Conservation (phyloP, 306 rosid genomes). For the Fragaria nilgerrensis region DNA sequence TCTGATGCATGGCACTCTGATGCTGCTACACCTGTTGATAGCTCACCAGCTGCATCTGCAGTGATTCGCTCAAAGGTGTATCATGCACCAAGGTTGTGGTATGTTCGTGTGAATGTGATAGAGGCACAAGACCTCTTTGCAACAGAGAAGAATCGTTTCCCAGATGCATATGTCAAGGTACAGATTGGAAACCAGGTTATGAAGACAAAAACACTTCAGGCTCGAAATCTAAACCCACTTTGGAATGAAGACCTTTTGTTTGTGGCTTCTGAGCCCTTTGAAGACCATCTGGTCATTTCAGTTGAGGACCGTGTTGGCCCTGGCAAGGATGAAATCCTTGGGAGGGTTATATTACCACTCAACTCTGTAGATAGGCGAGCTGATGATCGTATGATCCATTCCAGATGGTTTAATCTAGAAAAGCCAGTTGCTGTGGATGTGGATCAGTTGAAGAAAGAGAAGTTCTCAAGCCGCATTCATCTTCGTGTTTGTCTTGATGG, state of each 20-base stretch:
- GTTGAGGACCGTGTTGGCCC: conserved; percentile 49
- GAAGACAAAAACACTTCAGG: conserved; percentile 44
- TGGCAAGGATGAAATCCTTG: conserved; percentile 43
- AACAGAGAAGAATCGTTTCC: conserved; percentile 41
- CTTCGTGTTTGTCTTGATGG: conserved; percentile 55
- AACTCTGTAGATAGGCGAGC: conserved; percentile 34
- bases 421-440: conserved; percentile 43
- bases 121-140: conserved; percentile 50
- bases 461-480: conserved; percentile 48
- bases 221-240: conserved; percentile 37
- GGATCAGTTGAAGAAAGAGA: conserved; percentile 41
- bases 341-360: conserved; percentile 37
- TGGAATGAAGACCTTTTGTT: conserved; percentile 50
- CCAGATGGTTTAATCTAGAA: conserved; percentile 47
- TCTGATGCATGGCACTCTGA: conserved; percentile 92
- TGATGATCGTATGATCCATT: conserved; percentile 39
- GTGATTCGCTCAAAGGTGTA: conserved; percentile 59
- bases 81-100: conserved; percentile 72
- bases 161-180: conserved; percentile 42
- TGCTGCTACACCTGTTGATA: conserved; percentile 56
- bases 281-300: conserved; percentile 41
- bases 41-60: conserved; percentile 41
- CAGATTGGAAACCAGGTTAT: conserved; percentile 47
- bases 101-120: conserved; percentile 58
- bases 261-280: conserved; percentile 52